A percentile compares a stretch with the other conserved stretches of the same genome.
Evolutionary conservation across 768 basidiomycete genomes (phyloP).

Genomic region (Sutorius australiensis): DNA sequence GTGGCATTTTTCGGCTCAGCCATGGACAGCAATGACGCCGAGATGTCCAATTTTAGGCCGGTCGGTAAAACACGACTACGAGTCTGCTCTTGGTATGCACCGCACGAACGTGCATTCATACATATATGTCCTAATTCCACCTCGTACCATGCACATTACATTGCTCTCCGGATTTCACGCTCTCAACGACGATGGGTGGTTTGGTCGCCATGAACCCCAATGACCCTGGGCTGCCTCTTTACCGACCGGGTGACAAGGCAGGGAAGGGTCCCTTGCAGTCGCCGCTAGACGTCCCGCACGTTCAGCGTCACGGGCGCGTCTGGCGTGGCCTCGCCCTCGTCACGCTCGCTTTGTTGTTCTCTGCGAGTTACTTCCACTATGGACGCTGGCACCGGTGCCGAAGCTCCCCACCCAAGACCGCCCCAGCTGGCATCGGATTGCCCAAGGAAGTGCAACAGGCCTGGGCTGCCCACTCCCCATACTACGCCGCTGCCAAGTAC

Average conservation of each 20-base stretch:
- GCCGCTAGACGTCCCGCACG: neutral
- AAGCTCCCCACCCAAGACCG: neutral
- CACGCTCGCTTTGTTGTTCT: conserved; percentile 15
- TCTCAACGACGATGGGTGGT: neutral
- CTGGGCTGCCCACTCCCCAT: conserved; percentile 66
- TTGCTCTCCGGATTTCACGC: conserved; percentile 3
- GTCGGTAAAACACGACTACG: neutral
- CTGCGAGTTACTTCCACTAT: conserved; percentile 12
- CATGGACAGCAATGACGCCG: neutral
- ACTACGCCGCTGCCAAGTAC: conserved; percentile 47
- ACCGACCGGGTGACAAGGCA: conserved; percentile 5
- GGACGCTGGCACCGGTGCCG: conserved; percentile 6
- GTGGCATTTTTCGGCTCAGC: neutral
- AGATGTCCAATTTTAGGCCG: conserved; percentile 8
- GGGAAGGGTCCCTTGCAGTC: neutral
- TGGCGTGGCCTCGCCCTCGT: conserved; percentile 7
- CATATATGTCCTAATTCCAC: neutral
- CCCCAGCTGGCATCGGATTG: neutral
- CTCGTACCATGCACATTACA: conserved; percentile 1
- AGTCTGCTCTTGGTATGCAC: conserved; percentile 1
- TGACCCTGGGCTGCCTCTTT: conserved; percentile 9
- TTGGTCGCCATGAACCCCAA: neutral
- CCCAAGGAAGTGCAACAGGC: conserved; percentile 28
- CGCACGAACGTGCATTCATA: conserved; percentile 27
- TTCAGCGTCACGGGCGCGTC: neutral